phyloP scores from a whole-genome alignment of 306 rosid genomes.

The Ceratonia siliqua region DNA sequence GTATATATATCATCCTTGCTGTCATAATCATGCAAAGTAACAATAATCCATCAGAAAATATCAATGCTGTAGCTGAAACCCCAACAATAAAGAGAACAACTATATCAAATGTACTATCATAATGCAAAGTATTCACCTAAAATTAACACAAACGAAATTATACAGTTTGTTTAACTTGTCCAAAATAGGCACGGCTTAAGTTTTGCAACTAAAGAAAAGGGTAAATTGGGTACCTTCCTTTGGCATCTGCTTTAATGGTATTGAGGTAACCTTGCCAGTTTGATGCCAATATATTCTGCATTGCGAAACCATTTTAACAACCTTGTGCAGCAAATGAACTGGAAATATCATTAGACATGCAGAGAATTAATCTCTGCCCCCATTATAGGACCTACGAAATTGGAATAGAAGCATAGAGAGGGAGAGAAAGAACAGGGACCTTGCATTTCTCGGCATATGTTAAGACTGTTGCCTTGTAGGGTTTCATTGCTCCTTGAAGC shows the following conservation, averaged over 20 bases:
- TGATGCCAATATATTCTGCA: constrained; percentile 78
- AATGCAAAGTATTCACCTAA: neutral
- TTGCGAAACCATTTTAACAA: constrained; percentile 8
- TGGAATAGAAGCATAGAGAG: constrained; percentile 18
- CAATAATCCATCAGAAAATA: constrained; percentile 21
- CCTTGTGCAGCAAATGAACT: neutral
- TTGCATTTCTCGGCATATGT: constrained; percentile 84
- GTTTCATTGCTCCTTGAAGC: constrained; percentile 45
- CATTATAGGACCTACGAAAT: neutral
- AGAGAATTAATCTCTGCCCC: constrained; percentile 2
- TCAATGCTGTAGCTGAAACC: neutral
- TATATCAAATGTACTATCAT: neutral
- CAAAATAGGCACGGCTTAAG: neutral
- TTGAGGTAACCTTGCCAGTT: constrained; percentile 86
- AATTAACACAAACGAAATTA: neutral
- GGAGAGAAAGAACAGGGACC: constrained; percentile 41
- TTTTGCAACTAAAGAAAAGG: constrained; percentile 2
- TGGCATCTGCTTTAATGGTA: constrained; percentile 80
- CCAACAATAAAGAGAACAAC: neutral
- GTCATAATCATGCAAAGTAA: constrained; percentile 39
- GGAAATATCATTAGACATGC: neutral
- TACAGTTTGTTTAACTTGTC: neutral
- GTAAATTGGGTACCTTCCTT: constrained; percentile 71
- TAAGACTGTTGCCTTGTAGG: constrained; percentile 53
- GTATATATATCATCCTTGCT: constrained; percentile 71